Evolutionary conservation across 805 yeast species (phyloP).

Genomic region (Suhomyces sp.): DNA sequence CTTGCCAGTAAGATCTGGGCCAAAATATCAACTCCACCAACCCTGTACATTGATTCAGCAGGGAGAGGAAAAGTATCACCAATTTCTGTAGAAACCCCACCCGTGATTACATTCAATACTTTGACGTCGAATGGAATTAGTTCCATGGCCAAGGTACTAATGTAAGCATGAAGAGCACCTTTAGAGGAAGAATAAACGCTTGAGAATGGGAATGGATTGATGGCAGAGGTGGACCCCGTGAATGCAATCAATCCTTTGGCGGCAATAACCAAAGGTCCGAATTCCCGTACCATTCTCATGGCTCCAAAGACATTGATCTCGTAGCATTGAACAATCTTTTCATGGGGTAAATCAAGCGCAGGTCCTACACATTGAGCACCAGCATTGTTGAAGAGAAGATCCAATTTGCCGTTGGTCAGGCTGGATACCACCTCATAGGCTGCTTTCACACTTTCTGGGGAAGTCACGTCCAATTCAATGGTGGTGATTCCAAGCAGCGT

Average conservation of each 20-base stretch:
- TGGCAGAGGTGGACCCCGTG: constrained; percentile 72
- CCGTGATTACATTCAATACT: constrained; percentile 69
- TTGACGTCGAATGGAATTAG: constrained; percentile 70
- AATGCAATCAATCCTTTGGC: constrained; percentile 69
- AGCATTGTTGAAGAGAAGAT: constrained; percentile 70
- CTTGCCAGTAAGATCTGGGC: constrained; percentile 58
- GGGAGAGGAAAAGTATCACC: constrained; percentile 66
- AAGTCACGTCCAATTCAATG: constrained; percentile 57
- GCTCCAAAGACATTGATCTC: constrained; percentile 73
- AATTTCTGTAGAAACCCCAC: constrained; percentile 72
- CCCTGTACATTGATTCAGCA: constrained; percentile 50
- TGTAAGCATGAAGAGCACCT: constrained; percentile 75
- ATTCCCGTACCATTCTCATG: constrained; percentile 59
- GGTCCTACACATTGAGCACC: constrained; percentile 74
- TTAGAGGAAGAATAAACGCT: constrained; percentile 65
- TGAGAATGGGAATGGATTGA: constrained; percentile 70
- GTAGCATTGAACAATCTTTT: constrained; percentile 48
- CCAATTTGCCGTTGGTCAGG: constrained; percentile 48
- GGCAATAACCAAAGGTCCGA: constrained; percentile 53
- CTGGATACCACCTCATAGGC: constrained; percentile 42
- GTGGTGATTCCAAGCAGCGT: constrained; percentile 45
- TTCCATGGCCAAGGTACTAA: constrained; percentile 61
- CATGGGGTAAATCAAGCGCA: constrained; percentile 64
- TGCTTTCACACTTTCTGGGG: constrained; percentile 43
- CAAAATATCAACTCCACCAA: constrained; percentile 48